Evolutionary conservation across 306 rosid species (phyloP).

Genomic region (Cyclanthera cordifolia): DNA sequence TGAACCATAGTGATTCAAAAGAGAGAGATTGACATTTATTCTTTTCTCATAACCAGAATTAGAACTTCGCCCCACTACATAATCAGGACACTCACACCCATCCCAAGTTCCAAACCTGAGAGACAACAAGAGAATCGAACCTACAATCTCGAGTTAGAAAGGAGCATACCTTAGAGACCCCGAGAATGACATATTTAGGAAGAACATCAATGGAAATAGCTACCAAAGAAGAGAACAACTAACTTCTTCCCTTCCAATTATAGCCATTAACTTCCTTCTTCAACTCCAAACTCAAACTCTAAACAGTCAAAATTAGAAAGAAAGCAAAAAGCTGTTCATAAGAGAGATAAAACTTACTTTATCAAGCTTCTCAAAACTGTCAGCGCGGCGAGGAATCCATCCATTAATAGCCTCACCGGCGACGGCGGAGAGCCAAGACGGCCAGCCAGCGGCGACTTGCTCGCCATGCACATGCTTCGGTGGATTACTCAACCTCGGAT

Average conservation of each 20-base stretch:
- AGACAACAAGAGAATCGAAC: too few relatives aligned
- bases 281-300: background rate
- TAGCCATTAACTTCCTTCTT: background rate
- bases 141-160: too few relatives aligned
- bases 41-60: too few relatives aligned
- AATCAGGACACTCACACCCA: too few relatives aligned
- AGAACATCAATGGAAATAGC: background rate
- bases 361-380: constrained; percentile 83
- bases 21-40: too few relatives aligned
- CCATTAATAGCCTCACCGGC: constrained; percentile 98
- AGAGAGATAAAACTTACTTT: constrained; percentile 30
- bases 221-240: background rate
- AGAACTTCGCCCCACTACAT: too few relatives aligned
- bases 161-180: too few relatives aligned
- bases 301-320: background rate
- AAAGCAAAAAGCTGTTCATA: background rate
- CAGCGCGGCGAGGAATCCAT: constrained; percentile 84
- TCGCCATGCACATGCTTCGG: constrained; percentile 80
- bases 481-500: constrained; percentile 80
- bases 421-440: constrained; percentile 92
- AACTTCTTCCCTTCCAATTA: background rate
- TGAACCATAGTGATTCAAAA: background rate
- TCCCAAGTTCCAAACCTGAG: too few relatives aligned
- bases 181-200: too few relatives aligned
- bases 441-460: constrained; percentile 99